Conservation (phyloP, 108 stramenopile genomes). For the Cyclotella atomus region DNA sequence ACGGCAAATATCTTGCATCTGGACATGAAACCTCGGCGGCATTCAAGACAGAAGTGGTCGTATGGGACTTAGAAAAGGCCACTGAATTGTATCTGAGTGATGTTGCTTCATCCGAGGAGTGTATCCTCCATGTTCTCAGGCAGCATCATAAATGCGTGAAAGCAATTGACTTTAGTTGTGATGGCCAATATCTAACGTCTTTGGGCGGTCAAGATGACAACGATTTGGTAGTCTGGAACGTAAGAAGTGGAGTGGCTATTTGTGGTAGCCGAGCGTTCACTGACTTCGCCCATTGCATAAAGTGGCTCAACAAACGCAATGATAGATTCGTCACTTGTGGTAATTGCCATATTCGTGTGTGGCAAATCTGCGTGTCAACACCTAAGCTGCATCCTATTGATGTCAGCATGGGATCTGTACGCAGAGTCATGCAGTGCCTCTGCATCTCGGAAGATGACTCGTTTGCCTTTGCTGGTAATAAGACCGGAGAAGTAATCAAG, state of each 20-base stretch:
- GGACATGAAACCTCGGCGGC: conserved; percentile 67
- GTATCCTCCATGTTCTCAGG: conserved; percentile 62
- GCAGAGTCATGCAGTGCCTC: conserved; percentile 74
- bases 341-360: conserved; percentile 73
- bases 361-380: conserved; percentile 76
- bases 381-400: conserved; percentile 86
- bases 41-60: conserved; percentile 69
- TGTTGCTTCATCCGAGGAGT: conserved; percentile 36
- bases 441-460: conserved; percentile 79
- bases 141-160: conserved; percentile 84
- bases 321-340: conserved; percentile 88
- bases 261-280: conserved; percentile 80
- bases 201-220: conserved; percentile 91
- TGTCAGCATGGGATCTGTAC: conserved; percentile 75
- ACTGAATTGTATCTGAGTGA: conserved; percentile 44
- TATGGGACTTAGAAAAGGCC: conserved; percentile 79
- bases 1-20: conserved; percentile 71
- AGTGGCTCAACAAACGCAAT: conserved; percentile 78
- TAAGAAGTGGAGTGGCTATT: conserved; percentile 63
- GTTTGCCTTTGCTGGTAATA: conserved; percentile 78
- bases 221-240: conserved; percentile 88
- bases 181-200: conserved; percentile 66
- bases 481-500: conserved; percentile 86
- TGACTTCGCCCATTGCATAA: conserved; percentile 67
- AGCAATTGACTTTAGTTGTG: conserved; percentile 62